phyloP scores from a whole-genome alignment of 1,284 basidiomycete species.

The Microbotryomycetes sp. region DNA sequence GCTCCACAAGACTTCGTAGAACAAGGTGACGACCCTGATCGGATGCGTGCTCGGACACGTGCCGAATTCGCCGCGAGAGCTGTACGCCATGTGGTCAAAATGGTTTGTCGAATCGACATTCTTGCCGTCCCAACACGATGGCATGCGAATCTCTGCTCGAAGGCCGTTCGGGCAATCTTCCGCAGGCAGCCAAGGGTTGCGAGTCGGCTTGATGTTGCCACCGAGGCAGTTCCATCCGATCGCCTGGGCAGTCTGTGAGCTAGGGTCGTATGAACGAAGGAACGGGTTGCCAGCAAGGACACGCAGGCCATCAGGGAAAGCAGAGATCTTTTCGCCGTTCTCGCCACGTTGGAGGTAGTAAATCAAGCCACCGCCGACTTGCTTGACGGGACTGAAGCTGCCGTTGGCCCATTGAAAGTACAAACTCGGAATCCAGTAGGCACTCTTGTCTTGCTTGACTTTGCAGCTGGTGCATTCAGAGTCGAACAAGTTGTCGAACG shows the following conservation, averaged over 20 bases:
- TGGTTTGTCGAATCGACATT: conserved; percentile 40
- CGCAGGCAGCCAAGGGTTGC: conserved; percentile 42
- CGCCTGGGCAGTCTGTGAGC: conserved; percentile 42
- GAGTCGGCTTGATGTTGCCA: background rate
- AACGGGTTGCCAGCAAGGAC: conserved; percentile 46
- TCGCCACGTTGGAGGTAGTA: background rate
- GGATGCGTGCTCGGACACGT: conserved; percentile 47
- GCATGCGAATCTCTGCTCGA: conserved; percentile 39
- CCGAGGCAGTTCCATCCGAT: conserved; percentile 45
- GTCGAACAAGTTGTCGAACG: conserved; percentile 41
- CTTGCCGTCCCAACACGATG: conserved; percentile 50
- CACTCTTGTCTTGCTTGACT: conserved; percentile 30
- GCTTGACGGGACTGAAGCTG: conserved; percentile 8
- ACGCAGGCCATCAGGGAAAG: conserved; percentile 47
- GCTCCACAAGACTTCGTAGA: conserved; percentile 44
- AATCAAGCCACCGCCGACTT: conserved; percentile 13
- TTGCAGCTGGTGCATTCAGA: conserved; percentile 43
- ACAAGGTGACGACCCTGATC: conserved; percentile 47
- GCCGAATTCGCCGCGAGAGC: conserved; percentile 45
- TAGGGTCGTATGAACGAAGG: conserved; percentile 42
- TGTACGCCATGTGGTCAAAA: conserved; percentile 42
- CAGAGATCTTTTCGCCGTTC: too few relatives aligned
- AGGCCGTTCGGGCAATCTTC: conserved; percentile 42
- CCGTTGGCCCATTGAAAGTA: conserved; percentile 31
- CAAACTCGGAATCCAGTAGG: conserved; percentile 33